phyloP scores from a whole-genome alignment of 2,329 filamentous ascomycete species.

The Neofusicoccum ribis region DNA sequence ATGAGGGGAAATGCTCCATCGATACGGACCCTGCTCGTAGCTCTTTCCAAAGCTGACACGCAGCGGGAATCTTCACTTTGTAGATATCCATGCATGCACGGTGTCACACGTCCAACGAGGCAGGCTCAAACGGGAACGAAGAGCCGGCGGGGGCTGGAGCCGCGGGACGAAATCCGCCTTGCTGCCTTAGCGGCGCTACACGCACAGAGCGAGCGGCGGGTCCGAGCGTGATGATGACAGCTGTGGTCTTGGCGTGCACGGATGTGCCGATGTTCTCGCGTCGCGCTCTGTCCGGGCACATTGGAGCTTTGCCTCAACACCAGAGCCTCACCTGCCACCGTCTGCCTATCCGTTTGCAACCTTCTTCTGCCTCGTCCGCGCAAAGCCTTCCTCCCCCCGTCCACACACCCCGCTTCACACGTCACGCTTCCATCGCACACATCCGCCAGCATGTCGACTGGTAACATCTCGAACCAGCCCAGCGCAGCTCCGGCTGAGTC shows the following conservation, averaged over 20 bases:
- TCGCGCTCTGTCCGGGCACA: conserved; percentile 16
- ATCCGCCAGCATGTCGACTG: conserved; percentile 60
- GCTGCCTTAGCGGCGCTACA: not conserved
- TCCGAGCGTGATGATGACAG: conserved; percentile 1
- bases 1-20: not conserved
- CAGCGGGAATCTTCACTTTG: not conserved
- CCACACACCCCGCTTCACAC: not conserved
- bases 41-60: not conserved
- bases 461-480: conserved; percentile 63
- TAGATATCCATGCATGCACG: not conserved
- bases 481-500: conserved; percentile 57
- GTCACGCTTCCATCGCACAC: not conserved
- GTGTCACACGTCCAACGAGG: not conserved
- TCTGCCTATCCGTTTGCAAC: not conserved
- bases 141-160: not conserved
- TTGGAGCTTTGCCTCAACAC: conserved; percentile 18
- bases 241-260: conserved; percentile 12
- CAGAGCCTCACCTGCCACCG: not conserved
- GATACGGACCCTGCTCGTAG: not conserved
- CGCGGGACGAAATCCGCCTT: not conserved
- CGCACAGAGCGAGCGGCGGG: not conserved
- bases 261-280: conserved; percentile 3
- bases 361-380: not conserved
- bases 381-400: not conserved
- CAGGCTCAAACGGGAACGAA: not conserved